Conservation (phyloP, 2,329 filamentous ascomycete species). For the Paracoccidioides lutzii region DNA sequence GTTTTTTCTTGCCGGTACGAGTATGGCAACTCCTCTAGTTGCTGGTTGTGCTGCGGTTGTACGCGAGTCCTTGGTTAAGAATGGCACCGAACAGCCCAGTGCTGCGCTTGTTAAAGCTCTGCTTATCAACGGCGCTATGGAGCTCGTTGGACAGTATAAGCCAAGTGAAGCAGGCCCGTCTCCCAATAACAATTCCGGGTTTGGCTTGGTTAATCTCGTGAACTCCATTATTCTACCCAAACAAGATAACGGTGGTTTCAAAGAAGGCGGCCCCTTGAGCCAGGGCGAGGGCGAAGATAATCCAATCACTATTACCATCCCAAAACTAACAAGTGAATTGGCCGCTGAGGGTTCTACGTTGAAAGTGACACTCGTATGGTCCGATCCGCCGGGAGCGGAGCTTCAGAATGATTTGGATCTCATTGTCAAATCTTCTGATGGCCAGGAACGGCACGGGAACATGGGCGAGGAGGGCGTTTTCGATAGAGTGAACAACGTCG, state of each 20-base stretch:
- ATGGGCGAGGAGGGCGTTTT: conserved; percentile 8
- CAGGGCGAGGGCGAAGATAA: conserved; percentile 4
- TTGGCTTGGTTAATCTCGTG: conserved; percentile 13
- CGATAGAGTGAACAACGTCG: conserved; percentile 14
- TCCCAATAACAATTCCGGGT: conserved; percentile 13
- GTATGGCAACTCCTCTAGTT: conserved; percentile 16
- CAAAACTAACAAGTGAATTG: background rate
- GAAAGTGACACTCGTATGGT: conserved; percentile 14
- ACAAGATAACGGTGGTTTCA: conserved; percentile 6
- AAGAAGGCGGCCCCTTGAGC: conserved; percentile 4
- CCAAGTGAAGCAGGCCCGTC: conserved; percentile 11
- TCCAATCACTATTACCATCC: conserved; percentile 7
- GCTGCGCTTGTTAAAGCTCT: conserved; percentile 17
- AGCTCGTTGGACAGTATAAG: conserved; percentile 11
- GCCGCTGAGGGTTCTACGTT: conserved; percentile 1
- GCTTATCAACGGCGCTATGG: conserved; percentile 16
- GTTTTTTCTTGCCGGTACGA: conserved; percentile 13
- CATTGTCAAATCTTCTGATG: conserved; percentile 8
- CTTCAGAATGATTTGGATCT: conserved; percentile 15
- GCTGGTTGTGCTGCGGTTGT: conserved; percentile 15
- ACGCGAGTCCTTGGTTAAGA: conserved; percentile 12
- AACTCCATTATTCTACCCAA: conserved; percentile 8
- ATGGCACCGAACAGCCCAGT: conserved; percentile 9
- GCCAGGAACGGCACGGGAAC: conserved; percentile 13
- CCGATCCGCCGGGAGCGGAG: conserved; percentile 9